Evolutionary conservation across 352 stramenopile species (phyloP).

Genomic region (Globisporangium polare): DNA sequence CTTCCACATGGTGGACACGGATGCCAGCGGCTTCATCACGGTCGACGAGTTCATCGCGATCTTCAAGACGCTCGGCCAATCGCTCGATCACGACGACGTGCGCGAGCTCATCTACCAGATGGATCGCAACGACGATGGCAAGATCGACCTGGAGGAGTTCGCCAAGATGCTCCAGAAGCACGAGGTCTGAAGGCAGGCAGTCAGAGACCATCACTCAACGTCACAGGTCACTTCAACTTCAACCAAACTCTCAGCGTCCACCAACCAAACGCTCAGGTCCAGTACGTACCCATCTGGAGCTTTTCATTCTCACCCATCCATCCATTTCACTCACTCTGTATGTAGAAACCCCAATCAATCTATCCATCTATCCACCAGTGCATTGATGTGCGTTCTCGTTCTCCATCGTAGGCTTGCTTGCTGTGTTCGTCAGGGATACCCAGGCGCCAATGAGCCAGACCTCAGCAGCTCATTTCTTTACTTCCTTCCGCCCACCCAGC

Average conservation of each 20-base stretch:
- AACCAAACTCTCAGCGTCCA: background rate
- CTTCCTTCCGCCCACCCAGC: conserved; percentile 1
- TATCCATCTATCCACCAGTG: conserved; percentile 10
- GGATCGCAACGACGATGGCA: conserved; percentile 68
- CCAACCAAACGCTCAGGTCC: background rate
- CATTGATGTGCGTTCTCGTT: conserved; percentile 21
- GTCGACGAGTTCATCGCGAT: conserved; percentile 75
- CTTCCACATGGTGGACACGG: conserved; percentile 65
- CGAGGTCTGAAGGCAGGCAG: conserved; percentile 29
- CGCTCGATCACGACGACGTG: conserved; percentile 69
- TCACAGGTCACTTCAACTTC: no score
- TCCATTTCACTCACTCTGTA: background rate
- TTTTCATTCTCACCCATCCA: conserved; percentile 4
- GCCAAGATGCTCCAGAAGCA: conserved; percentile 71
- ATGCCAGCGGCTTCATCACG: conserved; percentile 57
- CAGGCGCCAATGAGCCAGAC: background rate
- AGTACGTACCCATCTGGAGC: background rate
- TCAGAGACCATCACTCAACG: no score
- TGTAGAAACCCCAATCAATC: background rate
- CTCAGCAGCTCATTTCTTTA: conserved; percentile 1
- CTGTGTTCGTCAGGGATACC: no score
- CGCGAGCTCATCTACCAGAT: conserved; percentile 72
- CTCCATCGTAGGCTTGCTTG: background rate
- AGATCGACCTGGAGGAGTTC: conserved; percentile 76
- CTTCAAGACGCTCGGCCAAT: conserved; percentile 63